Percentiles rank a stretch among this genome's conserved stretches.
Evolutionary conservation across 441 rosid genomes (phyloP).

Genomic region (Eruca vesicaria): DNA sequence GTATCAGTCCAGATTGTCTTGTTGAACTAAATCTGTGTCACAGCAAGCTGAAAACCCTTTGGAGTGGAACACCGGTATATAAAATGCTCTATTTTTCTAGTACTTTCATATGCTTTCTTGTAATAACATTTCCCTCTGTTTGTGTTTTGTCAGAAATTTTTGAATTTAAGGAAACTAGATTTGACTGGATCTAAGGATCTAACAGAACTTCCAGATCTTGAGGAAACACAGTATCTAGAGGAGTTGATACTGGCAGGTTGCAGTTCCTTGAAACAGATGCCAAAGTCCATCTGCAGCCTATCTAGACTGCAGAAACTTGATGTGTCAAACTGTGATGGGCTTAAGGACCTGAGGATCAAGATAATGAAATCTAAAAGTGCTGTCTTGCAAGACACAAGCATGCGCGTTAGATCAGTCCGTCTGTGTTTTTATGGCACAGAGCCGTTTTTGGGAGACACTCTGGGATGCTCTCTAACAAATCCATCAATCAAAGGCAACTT

Average conservation of each 20-base stretch:
- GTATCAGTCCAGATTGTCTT: neutral
- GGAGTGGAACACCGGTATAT: neutral
- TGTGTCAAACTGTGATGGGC: slow-evolving; percentile 13
- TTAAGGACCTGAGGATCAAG: neutral
- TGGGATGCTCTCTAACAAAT: neutral
- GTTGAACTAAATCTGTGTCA: neutral
- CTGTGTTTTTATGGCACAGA: neutral
- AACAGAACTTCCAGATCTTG: neutral
- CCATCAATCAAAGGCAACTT: slow-evolving; percentile 7
- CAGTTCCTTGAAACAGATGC: neutral
- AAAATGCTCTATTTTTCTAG: neutral
- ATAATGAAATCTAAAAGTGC: neutral
- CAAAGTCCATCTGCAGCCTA: neutral
- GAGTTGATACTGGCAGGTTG: neutral
- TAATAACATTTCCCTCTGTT: neutral
- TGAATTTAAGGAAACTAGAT: neutral
- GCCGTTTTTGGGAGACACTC: neutral
- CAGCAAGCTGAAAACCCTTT: neutral
- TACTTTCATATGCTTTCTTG: neutral
- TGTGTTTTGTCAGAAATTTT: neutral
- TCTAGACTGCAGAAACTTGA: neutral
- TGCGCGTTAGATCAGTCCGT: neutral
- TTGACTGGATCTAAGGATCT: neutral
- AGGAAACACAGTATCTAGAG: neutral
- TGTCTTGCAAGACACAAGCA: neutral